A percentile compares a stretch with the other conserved stretches of the same genome.
phyloP scores from a whole-genome alignment of 2,329 filamentous ascomycete genomes.

The Pseudocercospora fuligena region DNA sequence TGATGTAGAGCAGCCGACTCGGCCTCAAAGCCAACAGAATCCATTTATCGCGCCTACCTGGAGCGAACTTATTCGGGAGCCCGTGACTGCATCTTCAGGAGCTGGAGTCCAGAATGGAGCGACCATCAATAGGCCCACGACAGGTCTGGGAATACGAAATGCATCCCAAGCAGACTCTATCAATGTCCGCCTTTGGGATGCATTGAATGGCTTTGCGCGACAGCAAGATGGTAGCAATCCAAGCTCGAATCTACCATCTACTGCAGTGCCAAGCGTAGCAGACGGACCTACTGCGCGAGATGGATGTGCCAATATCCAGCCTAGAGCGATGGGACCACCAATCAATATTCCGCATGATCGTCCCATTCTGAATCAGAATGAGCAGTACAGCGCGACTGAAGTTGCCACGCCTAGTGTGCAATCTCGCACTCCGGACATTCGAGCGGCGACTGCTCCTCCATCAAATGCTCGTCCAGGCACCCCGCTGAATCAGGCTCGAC shows the following conservation, averaged over 20 bases:
- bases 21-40: conserved; percentile 10
- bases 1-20: conserved; percentile 17
- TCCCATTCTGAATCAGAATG: conserved; percentile 31
- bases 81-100: conserved; percentile 6
- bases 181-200: conserved; percentile 41
- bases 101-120: conserved; percentile 10
- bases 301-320: conserved; percentile 20
- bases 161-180: conserved; percentile 33
- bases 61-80: conserved; percentile 29
- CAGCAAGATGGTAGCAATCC: conserved; percentile 35
- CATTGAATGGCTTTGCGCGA: conserved; percentile 43
- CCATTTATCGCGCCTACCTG: conserved; percentile 29
- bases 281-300: conserved; percentile 31
- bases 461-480: conserved; percentile 2
- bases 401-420: conserved; percentile 49
- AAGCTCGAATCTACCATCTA: conserved; percentile 30
- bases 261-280: conserved; percentile 39
- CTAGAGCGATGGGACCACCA: conserved; percentile 36
- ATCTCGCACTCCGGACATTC: conserved; percentile 46
- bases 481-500: neutral
- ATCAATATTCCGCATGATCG: conserved; percentile 33
- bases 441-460: conserved; percentile 12
- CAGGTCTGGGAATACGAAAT: conserved; percentile 37
- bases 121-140: conserved; percentile 11
- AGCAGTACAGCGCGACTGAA: conserved; percentile 55